A percentile compares a stretch with the other conserved stretches of the same genome.
phyloP scores from a whole-genome alignment of 306 rosid species.

The Ceratonia siliqua region DNA sequence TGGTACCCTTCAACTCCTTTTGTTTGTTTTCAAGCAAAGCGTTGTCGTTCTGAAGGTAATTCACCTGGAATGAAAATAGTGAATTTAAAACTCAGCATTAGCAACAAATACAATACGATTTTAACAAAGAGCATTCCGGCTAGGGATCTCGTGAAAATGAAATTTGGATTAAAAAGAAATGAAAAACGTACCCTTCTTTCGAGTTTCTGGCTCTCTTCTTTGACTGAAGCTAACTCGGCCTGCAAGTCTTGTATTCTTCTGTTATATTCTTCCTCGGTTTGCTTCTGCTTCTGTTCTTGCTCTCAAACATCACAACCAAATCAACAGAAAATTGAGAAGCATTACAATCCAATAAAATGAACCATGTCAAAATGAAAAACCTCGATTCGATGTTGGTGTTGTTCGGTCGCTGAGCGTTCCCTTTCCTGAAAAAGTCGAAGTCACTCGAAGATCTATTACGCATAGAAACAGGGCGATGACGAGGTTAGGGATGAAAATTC shows the following conservation, averaged over 20 bases:
- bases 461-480: neutral
- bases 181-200: conserved; percentile 54
- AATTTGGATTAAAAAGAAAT: neutral
- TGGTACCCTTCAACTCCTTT: conserved; percentile 63
- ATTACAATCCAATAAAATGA: neutral
- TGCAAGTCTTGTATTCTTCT: conserved; percentile 64
- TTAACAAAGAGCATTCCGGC: neutral
- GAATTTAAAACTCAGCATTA: neutral
- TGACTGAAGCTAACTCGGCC: conserved; percentile 53
- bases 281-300: conserved; percentile 62
- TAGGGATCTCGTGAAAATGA: neutral
- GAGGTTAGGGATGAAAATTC: conserved; percentile 4
- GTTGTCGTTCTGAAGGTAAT: conserved; percentile 62
- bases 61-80: conserved; percentile 44
- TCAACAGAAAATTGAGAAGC: neutral
- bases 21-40: conserved; percentile 68
- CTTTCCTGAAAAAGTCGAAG: conserved; percentile 56
- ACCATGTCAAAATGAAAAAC: conserved; percentile 36
- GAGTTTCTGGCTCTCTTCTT: conserved; percentile 56
- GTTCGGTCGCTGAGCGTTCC: conserved; percentile 65
- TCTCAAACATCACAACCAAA: conserved; percentile 28
- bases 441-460: conserved; percentile 25
- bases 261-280: conserved; percentile 62
- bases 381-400: conserved; percentile 54
- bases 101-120: neutral